These are phyloP conservation scores for Mariannaea sp. DNA, from an alignment of 2,329 filamentous ascomycete species.

Conservation along the genomic window DNA sequence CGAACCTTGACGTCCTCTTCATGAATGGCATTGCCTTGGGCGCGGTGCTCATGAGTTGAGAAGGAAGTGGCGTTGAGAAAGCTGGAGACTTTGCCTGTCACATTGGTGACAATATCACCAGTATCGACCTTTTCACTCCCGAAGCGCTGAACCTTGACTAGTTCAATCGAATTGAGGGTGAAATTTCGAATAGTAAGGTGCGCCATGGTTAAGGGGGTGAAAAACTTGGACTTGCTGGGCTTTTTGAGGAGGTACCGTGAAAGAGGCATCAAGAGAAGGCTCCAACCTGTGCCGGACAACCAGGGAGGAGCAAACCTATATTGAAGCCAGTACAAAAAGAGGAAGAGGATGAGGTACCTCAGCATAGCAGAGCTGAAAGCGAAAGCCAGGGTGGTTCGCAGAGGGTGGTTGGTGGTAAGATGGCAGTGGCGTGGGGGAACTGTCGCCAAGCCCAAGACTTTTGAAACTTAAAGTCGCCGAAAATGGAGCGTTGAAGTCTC, in stretches of 20 bases:
- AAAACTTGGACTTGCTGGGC: background rate
- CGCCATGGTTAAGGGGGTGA: conserved; percentile 45
- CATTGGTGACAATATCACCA: conserved; percentile 51
- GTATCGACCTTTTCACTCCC: conserved; percentile 53
- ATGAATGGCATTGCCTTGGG: conserved; percentile 64
- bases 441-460: background rate
- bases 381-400: background rate
- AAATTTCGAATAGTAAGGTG: conserved; percentile 80
- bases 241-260: background rate
- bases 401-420: background rate
- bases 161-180: conserved; percentile 71
- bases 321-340: background rate
- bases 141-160: conserved; percentile 77
- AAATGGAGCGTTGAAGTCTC: too few species aligned
- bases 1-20: conserved; percentile 65
- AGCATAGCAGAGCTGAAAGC: background rate
- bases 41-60: conserved; percentile 38
- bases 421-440: background rate
- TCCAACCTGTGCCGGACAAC: too few species aligned
- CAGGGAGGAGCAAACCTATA: too few species aligned
- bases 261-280: too few species aligned
- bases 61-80: conserved; percentile 51
- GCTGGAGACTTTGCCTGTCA: conserved; percentile 49
- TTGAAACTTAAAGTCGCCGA: too few species aligned
- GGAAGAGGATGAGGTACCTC: conserved; percentile 1